Evolutionary conservation across 164 flowering plant genomes (phyloP), one percentile per base, ranked within the genome.

Genomic region (Euptelea pleiosperma): DNA sequence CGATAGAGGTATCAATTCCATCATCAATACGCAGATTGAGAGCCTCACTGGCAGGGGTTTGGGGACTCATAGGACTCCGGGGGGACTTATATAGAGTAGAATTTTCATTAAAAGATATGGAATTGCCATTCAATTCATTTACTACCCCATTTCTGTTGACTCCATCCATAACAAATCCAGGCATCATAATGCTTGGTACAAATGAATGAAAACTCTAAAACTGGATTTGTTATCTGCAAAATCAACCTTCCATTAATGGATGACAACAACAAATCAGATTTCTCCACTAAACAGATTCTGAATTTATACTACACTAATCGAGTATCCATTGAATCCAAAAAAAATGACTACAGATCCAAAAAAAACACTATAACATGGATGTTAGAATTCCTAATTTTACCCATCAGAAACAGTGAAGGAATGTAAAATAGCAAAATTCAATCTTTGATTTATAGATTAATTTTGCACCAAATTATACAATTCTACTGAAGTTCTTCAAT

Each of bases 111-210:
- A 49, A 7, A 15, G 67, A 42, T 7, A 60, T 40, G 2, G 76
- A 69, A 67, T 55, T 68, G 30, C 73, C 84, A 64, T 76, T 70
- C 52, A 62, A 16, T 63, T 77, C 81, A 56, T 59, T 74, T 48
- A 63, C 79, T 6, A 25, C 54, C 43, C 51, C 78, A 29, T 74
- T 82, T 59, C 73, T 89, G 52, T 65, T 72, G 37, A 72, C 70
- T 44, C 55, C 84, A 72, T 79, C 90, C 79, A 77, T 57, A 29
- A 73, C 77, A 61, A 88, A 52, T 44, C 91, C 92, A 68, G 91
- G 95, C 95, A 87, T 90, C 60, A 63, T 66, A n/a, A 43, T 24
- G 30, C 21, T 28, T 36, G 9, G 18, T 9, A n/a, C 31, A n/a
- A n/a, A n/a, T n/a, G n/a, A 67, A 61, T 41, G 24, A 35, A 57